Conservation (phyloP, 208 protist species). For the Porcisia deanei region DNA sequence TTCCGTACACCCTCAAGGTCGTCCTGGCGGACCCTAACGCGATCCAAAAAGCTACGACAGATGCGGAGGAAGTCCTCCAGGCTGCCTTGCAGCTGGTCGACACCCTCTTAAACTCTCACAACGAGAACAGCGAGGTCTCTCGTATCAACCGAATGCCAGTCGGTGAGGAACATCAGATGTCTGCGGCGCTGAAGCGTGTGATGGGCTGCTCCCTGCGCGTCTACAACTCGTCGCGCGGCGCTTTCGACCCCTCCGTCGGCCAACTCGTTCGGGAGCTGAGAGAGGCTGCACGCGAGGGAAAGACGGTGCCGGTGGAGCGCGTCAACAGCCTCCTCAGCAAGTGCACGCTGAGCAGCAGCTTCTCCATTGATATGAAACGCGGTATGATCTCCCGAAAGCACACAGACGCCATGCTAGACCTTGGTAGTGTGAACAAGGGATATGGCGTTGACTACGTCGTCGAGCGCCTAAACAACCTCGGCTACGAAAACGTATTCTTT, state of each 20-base stretch:
- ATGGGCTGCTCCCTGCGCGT: conserved; percentile 50
- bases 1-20: conserved; percentile 70
- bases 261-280: conserved; percentile 36
- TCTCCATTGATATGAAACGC: conserved; percentile 46
- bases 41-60: conserved; percentile 23
- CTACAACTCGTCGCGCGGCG: conserved; percentile 49
- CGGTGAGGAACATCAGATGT: conserved; percentile 60
- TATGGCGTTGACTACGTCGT: conserved; percentile 62
- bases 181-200: conserved; percentile 48
- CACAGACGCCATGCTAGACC: conserved; percentile 51
- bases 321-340: conserved; percentile 30
- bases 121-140: conserved; percentile 65
- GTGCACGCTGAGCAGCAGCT: conserved; percentile 49
- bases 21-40: conserved; percentile 35
- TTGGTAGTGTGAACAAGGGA: conserved; percentile 67
- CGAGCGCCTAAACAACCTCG: conserved; percentile 40
- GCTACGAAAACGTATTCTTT: conserved; percentile 55
- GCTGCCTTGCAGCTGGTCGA: conserved; percentile 62
- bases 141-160: conserved; percentile 47
- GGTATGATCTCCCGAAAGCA: conserved; percentile 49
- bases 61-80: conserved; percentile 34
- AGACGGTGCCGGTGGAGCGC: conserved; percentile 29
- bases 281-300: conserved; percentile 28
- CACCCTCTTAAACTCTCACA: conserved; percentile 63
- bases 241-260: conserved; percentile 53